Percentiles rank a stretch among this genome's conserved stretches.
phyloP scores from a whole-genome alignment of 1,284 basidiomycete species.

The Papiliotrema nemorosa region DNA sequence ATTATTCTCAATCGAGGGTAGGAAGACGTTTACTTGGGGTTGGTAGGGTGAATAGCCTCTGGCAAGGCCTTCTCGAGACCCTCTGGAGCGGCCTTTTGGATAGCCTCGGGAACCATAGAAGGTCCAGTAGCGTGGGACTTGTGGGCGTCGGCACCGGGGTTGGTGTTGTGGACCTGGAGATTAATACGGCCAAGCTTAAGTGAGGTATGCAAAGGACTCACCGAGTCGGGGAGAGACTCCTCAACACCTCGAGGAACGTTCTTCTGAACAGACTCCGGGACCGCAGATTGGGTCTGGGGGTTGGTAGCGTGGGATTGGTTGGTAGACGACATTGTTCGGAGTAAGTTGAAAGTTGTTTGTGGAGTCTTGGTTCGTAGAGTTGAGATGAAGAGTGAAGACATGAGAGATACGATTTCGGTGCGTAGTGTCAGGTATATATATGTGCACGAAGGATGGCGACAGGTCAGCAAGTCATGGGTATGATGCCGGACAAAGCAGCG shows the following conservation, averaged over 20 bases:
- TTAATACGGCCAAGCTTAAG: no score
- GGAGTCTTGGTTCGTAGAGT: no score
- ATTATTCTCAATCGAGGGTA: no score
- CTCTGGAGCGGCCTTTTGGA: constrained; percentile 30
- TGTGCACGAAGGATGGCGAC: no score
- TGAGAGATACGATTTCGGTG: no score
- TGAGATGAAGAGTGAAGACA: no score
- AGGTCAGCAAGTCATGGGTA: no score
- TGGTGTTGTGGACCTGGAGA: constrained; percentile 23
- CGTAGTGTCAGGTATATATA: no score
- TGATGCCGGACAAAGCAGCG: no score
- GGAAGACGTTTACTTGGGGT: not conserved
- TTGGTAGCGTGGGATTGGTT: constrained; percentile 20
- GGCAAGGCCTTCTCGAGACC: constrained; percentile 25
- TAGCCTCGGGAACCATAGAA: constrained; percentile 28
- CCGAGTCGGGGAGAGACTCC: constrained; percentile 21
- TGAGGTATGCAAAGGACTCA: constrained; percentile 10
- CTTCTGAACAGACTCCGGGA: constrained; percentile 20
- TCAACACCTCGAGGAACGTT: constrained; percentile 19
- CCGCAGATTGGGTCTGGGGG: constrained; percentile 19
- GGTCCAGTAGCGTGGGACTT: constrained; percentile 25
- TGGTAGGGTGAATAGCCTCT: constrained; percentile 24
- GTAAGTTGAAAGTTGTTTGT: no score
- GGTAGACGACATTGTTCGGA: constrained; percentile 6
- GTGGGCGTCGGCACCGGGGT: constrained; percentile 13